Base-by-base conservation (phyloP, 2,329 filamentous ascomycete genomes). In the Arthrobotrys sphaeroides region DNA sequence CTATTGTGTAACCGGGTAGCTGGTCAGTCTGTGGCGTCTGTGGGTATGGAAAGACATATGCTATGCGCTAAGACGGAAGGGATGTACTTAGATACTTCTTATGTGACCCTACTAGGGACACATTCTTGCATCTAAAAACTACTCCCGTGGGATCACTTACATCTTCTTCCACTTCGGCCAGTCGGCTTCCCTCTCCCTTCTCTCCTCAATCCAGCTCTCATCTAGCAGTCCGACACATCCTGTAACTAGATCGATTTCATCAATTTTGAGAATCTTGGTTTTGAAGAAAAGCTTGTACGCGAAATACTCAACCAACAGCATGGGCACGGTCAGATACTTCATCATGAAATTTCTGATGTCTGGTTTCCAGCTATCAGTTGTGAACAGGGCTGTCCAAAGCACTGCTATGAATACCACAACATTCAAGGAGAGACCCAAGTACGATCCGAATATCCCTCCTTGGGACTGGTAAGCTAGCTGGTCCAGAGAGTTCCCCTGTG, bases 401-500 rank as follows among this genome's bases (percentile, higher is more conserved):
- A 75, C 72, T 1, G 72, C 72, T 22, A 75, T 1, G 28, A 75
- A 75, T 5, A 75, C 64, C 2, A 75, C 62, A 24, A 75, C 40
- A 45, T 69, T 75, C n/a, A 75, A 53, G 5, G 64, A 69, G 18
- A 75, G 42, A 5, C 72, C 72, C 20, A 75, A 28, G 20, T 75
- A 75, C 5, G 72, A 75, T 9, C 72, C 72, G 20, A 69, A 26
- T 20, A 75, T 13, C 3, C 72, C 72, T 57, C 64, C 72, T 16
- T 75, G 72, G 3, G 72, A 75, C 10, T 64, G 72, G 33, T 69
- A 75, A 7, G 72, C 72, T 26, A 87, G 84, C 78, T 85, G 83
- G 33, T 84, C 83, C 18, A 84, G 80, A 40, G 81, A 82, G 78
- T 87, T 87, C 61, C 88, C 88, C 79, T 89, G 87, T 13, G 84